Conservation (phyloP, 228 moss, liverwort and hornwort species). For the Sphagnum fallax region DNA sequence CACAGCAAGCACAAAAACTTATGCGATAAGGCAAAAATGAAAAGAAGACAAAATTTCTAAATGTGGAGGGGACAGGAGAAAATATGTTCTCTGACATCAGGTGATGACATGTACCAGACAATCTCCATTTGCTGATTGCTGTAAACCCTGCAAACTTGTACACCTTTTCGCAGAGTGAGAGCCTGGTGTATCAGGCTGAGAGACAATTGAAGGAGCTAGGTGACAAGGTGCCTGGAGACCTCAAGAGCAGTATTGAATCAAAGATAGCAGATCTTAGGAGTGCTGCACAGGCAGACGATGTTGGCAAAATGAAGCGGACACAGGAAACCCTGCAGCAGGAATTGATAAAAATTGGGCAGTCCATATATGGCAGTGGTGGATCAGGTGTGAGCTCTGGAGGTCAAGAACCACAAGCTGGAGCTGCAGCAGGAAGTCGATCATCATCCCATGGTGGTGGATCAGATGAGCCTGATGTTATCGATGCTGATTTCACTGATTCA, state of each 20-base stretch:
- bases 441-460: conserved; percentile 8
- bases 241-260: conserved; percentile 34
- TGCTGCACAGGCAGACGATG: conserved; percentile 28
- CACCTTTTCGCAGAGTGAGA: conserved; percentile 35
- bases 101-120: no score
- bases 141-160: not conserved
- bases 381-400: conserved; percentile 20
- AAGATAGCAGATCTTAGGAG: conserved; percentile 34
- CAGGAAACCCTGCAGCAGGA: conserved; percentile 47
- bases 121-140: no score
- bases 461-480: conserved; percentile 42
- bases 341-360: conserved; percentile 50
- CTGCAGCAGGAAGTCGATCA: conserved; percentile 2
- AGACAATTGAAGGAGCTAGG: conserved; percentile 52
- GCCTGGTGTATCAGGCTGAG: conserved; percentile 55
- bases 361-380: conserved; percentile 38
- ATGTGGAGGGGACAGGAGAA: no score
- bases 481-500: conserved; percentile 51
- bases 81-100: no score
- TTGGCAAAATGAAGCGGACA: conserved; percentile 36
- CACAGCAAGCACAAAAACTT: no score
- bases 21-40: no score
- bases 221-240: conserved; percentile 48
- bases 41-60: no score
- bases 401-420: conserved; percentile 17